phyloP scores from a whole-genome alignment of 805 yeast genomes.

The Ogataea allantospora region DNA sequence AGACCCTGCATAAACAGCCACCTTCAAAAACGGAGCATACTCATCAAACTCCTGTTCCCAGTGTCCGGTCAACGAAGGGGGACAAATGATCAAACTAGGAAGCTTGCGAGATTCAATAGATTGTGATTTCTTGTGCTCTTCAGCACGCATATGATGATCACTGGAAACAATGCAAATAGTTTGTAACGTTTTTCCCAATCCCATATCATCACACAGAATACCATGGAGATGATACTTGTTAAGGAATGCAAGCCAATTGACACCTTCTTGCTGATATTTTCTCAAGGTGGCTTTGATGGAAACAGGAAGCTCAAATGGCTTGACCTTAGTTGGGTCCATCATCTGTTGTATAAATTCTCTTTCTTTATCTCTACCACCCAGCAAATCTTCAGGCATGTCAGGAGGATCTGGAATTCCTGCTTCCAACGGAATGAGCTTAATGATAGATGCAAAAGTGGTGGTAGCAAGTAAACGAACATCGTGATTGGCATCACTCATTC shows the following conservation, averaged over 20 bases:
- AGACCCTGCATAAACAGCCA: constrained; percentile 89
- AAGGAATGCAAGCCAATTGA: constrained; percentile 94
- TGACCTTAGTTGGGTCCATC: constrained; percentile 94
- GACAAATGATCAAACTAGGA: constrained; percentile 88
- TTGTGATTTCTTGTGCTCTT: constrained; percentile 59
- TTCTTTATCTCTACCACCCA: constrained; percentile 89
- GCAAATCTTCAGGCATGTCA: constrained; percentile 79
- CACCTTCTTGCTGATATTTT: constrained; percentile 97
- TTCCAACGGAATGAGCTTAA: constrained; percentile 92
- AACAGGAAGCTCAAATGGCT: constrained; percentile 86
- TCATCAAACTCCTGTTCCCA: constrained; percentile 95
- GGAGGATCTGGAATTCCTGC: constrained; percentile 96
- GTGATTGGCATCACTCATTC: constrained; percentile 93
- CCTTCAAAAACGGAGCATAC: constrained; percentile 83
- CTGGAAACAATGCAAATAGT: constrained; percentile 96
- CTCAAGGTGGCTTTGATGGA: constrained; percentile 89
- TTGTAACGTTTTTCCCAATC: constrained; percentile 94
- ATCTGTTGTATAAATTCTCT: constrained; percentile 93
- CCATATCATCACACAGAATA: constrained; percentile 98
- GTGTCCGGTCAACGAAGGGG: constrained; percentile 97
- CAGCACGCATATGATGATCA: constrained; percentile 84
- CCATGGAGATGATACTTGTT: constrained; percentile 96
- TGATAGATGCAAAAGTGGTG: constrained; percentile 93
- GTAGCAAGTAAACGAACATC: constrained; percentile 91
- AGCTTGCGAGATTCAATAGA: constrained; percentile 67